Conservation (phyloP, 1,139 yeast species). For the Pichia sorboxylosa region DNA sequence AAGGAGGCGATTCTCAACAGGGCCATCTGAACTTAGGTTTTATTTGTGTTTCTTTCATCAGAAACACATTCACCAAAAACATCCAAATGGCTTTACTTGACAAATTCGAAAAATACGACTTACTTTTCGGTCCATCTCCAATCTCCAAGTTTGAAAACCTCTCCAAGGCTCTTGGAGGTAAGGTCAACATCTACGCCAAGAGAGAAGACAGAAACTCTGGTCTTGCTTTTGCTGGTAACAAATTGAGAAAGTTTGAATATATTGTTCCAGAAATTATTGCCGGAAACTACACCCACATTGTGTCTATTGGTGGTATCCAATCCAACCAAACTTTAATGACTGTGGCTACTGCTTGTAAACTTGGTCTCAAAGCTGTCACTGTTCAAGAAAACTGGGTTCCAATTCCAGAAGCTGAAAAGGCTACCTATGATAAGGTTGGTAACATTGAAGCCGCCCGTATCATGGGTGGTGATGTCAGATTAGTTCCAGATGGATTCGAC, state of each 20-base stretch:
- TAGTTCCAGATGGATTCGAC: constrained; percentile 24
- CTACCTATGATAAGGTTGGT: constrained; percentile 24
- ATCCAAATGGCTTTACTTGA: constrained; percentile 13
- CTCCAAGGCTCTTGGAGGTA: constrained; percentile 21
- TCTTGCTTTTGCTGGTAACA: constrained; percentile 26
- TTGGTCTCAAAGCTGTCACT: constrained; percentile 24
- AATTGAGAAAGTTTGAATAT: constrained; percentile 24
- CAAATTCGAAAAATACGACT: constrained; percentile 21
- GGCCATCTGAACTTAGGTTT: too few species aligned
- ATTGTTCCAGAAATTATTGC: constrained; percentile 24
- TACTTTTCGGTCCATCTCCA: constrained; percentile 26
- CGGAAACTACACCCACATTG: constrained; percentile 25
- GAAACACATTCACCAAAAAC: neutral
- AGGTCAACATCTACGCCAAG: constrained; percentile 24
- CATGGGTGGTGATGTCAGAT: constrained; percentile 25
- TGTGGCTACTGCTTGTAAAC: constrained; percentile 25
- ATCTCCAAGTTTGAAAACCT: constrained; percentile 22
- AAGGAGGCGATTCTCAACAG: too few species aligned
- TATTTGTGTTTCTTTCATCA: too few species aligned
- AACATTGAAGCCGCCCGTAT: constrained; percentile 25
- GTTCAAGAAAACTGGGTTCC: constrained; percentile 27
- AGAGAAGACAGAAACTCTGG: constrained; percentile 27
- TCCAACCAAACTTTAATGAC: constrained; percentile 26
- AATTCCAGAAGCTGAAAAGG: constrained; percentile 21
- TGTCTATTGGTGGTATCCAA: constrained; percentile 25